Base-by-base conservation (phyloP, 371 early-diverging fungal species). In the Haplosporangium sp. region DNA sequence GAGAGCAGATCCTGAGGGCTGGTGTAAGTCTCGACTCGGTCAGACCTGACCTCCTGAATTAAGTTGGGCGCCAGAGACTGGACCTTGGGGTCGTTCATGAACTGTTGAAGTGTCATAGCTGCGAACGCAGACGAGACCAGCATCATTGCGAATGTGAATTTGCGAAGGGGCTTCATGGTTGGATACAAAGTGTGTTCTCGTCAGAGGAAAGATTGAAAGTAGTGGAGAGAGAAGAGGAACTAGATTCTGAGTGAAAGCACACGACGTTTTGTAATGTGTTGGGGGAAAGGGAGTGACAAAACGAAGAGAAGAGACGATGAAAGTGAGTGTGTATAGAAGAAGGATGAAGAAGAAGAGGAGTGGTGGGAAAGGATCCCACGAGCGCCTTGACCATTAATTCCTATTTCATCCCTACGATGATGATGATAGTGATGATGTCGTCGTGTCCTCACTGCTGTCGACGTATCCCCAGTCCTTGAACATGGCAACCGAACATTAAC, bases 141-240 rank as follows among this genome's bases (percentile, higher is more conserved):
- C 48, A 66, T 40, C 13, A 60, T 50, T 5, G 69, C 80, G 47
- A 80, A 36, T 7, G 80, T 73, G 61, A 80, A 69, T 47, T 41
- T 62, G 48, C 73, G 69, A n/a, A 73, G 73, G 9, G 65, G 52
- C 61, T 67, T 80, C 80, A 80, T 73, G 21, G 13, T 52, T 29
- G 29, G 29, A 29, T 29, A 29, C 29, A 29, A 29, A n/a, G n/a
- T 29, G 29, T 29, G 29, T 29, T 29, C 29, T 29, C 29, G 29
- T 2, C 29, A 29, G 29, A 29, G 29, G 29, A 29, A 29, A 29
- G 29, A 52, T 12, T n/a, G 42, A 47, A 20, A 9, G n/a, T 37
- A 29, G 36, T 8, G n/a, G 36, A 6, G 52, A n/a, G 29, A 12
- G 21, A 46, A 50, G 46, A n/a, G 11, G 0, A n/a, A 29, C 2